Base-by-base conservation (phyloP, 2,329 filamentous ascomycete genomes). In the Beauveria caledonica region DNA sequence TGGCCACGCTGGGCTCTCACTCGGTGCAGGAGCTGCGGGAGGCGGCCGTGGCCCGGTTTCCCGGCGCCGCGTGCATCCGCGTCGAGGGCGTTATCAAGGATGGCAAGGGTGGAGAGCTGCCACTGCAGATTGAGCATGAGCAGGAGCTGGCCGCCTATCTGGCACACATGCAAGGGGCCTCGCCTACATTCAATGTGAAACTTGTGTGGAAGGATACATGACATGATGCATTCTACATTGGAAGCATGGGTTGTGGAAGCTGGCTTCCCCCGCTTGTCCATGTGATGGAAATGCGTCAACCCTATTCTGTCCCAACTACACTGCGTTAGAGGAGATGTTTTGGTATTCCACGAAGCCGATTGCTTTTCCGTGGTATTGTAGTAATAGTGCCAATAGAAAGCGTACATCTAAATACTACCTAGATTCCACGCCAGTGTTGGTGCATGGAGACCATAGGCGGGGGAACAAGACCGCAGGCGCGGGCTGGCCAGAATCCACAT, bases 71-170 rank as follows among this genome's bases (percentile, higher is more conserved):
- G 15, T 83, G 87, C 55, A 73, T 80, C 39, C 80, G 80, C 29
- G 78, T 92, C 17, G 84, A 90, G 66, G 89, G 88, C 2, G 73
- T 90, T 27, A 77, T 90, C 55, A 83, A 81, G 67, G 79, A 84
- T 66, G 78, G 74, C 15, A 78, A 78, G 64, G 85, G 82, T 5
- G 78, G 78, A 54, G 87, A 90, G 68, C 76, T 88, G 49, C 77
- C 77, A 17, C 81, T 89, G 67, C 74, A 79, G 60, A 86, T 93
- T 66, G 86, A 86, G 59, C 80, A 86, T 45, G 87, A 92, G 66
- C 82, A 85, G 63, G 88, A 93, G 73, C 71, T 94, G 63, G 80
- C 81, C 62, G 86, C 86, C 0, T 93, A 92, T 72, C 72, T 94
- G 65, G 78, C 80, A 51, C 86, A 89, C 68, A 77, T 87, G 27